Percentiles rank a stretch among this genome's conserved stretches.
phyloP scores from a whole-genome alignment of 2,329 filamentous ascomycete species.

The Sphaceloma murrayae region DNA sequence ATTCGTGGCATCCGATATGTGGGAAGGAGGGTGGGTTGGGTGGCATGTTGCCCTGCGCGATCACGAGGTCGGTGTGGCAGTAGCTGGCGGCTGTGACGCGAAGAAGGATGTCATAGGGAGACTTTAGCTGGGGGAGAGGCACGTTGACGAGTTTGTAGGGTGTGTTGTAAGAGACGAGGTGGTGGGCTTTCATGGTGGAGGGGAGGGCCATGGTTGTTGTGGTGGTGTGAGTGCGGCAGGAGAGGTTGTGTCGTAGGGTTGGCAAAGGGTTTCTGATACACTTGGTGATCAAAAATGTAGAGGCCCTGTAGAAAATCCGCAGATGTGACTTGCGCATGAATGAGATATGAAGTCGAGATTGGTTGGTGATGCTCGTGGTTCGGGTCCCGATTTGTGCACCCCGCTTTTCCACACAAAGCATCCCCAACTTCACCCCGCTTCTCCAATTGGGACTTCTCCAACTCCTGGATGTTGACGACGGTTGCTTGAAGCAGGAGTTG shows the following conservation, averaged over 20 bases:
- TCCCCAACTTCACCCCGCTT: slow-evolving; percentile 11
- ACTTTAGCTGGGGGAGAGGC: slow-evolving; percentile 27
- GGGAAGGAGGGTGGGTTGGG: slow-evolving; percentile 33
- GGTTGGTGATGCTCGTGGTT: too few relatives aligned
- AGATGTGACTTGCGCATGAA: too few relatives aligned
- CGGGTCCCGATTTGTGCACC: neutral
- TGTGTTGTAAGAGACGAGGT: slow-evolving; percentile 34
- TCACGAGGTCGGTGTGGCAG: slow-evolving; percentile 37
- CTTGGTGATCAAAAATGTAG: too few relatives aligned
- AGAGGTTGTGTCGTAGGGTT: neutral
- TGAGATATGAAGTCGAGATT: too few relatives aligned
- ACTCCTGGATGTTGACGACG: slow-evolving; percentile 2
- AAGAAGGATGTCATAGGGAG: slow-evolving; percentile 37
- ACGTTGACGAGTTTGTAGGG: slow-evolving; percentile 33
- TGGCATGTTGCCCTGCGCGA: slow-evolving; percentile 30
- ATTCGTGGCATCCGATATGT: slow-evolving; percentile 39
- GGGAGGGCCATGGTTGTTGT: slow-evolving; percentile 18
- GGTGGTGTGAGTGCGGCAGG: neutral
- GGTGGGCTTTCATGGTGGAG: slow-evolving; percentile 33
- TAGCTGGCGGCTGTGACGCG: slow-evolving; percentile 40
- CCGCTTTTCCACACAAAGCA: neutral
- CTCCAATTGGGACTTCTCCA: slow-evolving; percentile 2
- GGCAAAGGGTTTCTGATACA: too few relatives aligned
- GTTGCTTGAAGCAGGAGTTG: too few relatives aligned
- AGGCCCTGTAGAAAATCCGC: too few relatives aligned